phyloP scores from a whole-genome alignment of 768 basidiomycete species.

The Suillus brevipes region DNA sequence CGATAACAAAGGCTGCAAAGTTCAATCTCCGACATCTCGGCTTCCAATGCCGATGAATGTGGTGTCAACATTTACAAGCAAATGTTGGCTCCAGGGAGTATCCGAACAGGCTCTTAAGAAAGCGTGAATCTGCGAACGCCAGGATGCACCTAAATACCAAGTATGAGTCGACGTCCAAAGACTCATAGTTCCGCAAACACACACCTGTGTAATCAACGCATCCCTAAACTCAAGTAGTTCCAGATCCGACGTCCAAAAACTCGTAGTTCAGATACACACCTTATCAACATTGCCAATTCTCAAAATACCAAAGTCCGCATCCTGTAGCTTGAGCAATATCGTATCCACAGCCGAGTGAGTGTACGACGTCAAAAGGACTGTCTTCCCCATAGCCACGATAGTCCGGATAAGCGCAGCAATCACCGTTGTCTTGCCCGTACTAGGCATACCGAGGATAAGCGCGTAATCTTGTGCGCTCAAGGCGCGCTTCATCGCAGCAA shows the following conservation, averaged over 20 bases:
- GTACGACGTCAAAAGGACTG: slow-evolving; percentile 86
- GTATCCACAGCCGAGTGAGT: slow-evolving; percentile 99
- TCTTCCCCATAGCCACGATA: slow-evolving; percentile 83
- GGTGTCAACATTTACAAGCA: too few relatives aligned
- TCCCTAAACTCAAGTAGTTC: too few relatives aligned
- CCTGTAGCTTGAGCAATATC: slow-evolving; percentile 81
- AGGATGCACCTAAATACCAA: slow-evolving; percentile 69
- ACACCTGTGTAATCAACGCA: too few relatives aligned
- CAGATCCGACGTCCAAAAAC: neutral
- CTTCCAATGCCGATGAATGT: too few relatives aligned
- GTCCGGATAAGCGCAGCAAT: slow-evolving; percentile 86
- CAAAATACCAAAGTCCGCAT: slow-evolving; percentile 74
- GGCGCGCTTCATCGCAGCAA: slow-evolving; percentile 68
- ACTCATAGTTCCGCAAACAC: too few relatives aligned
- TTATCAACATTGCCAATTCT: slow-evolving; percentile 91
- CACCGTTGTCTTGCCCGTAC: slow-evolving; percentile 96
- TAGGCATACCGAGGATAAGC: slow-evolving; percentile 95
- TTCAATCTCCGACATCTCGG: too few relatives aligned
- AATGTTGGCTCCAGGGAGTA: too few relatives aligned
- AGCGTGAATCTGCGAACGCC: slow-evolving; percentile 74
- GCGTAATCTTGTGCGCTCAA: slow-evolving; percentile 86
- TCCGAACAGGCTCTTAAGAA: slow-evolving; percentile 22
- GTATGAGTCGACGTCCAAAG: too few relatives aligned
- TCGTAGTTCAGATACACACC: slow-evolving; percentile 39
- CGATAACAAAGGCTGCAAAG: too few relatives aligned